Percentiles rank a stretch among this genome's conserved stretches.
These are phyloP conservation scores for Trichoderma guizhouense DNA, from an alignment of 2,329 filamentous ascomycete species.

Conservation along the genomic window DNA sequence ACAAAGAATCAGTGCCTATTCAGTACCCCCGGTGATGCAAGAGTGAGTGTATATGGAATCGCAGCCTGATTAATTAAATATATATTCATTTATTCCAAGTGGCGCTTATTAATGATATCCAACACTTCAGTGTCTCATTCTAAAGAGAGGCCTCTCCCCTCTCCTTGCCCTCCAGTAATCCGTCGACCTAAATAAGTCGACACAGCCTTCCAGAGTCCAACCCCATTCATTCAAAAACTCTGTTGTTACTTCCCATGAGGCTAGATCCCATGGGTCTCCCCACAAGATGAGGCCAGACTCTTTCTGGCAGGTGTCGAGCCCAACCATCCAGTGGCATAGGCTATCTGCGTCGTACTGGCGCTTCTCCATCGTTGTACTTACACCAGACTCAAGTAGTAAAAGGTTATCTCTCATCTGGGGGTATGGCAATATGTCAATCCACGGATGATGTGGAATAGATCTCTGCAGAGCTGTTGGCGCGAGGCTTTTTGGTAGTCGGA, in stretches of 20 bases:
- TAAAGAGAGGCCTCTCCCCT: background rate
- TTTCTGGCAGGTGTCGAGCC: background rate
- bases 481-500: background rate
- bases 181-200: background rate
- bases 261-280: slow-evolving; percentile 2
- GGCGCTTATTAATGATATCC: background rate
- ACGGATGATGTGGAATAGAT: background rate
- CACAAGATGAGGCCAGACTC: slow-evolving; percentile 5
- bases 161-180: background rate
- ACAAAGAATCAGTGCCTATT: background rate
- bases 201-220: background rate
- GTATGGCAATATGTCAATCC: slow-evolving; percentile 3
- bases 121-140: background rate
- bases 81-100: background rate
- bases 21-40: background rate
- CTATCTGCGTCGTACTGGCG: background rate
- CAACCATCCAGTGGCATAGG: slow-evolving; percentile 7
- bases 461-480: background rate
- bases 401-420: background rate
- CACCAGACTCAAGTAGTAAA: background rate
- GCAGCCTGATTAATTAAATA: background rate
- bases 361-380: background rate
- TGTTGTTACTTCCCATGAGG: slow-evolving; percentile 3
- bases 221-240: background rate
- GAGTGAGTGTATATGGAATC: background rate